Conservation (phyloP, 179 eudicot species). For the Nepenthes alata region DNA sequence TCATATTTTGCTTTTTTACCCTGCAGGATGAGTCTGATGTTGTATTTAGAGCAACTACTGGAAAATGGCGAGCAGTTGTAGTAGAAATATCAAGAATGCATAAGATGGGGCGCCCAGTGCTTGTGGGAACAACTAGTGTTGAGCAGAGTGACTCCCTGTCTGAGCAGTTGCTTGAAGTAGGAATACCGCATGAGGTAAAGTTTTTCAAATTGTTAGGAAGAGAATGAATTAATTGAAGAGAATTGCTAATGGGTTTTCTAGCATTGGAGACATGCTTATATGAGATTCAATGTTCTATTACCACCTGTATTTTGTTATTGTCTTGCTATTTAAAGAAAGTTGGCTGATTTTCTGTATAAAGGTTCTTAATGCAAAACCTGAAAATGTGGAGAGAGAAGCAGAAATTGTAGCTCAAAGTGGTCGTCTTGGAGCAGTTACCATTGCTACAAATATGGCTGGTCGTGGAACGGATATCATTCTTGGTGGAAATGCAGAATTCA, state of each 20-base stretch:
- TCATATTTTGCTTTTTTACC: constrained; percentile 5
- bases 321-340: constrained; percentile 6
- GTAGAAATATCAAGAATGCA: constrained; percentile 97
- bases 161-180: constrained; percentile 70
- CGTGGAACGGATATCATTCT: constrained; percentile 99
- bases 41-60: constrained; percentile 75
- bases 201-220: background rate
- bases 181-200: constrained; percentile 84
- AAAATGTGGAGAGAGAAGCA: constrained; percentile 99
- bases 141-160: constrained; percentile 94
- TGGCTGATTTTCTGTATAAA: constrained; percentile 13
- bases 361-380: constrained; percentile 99
- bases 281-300: background rate
- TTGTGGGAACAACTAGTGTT: constrained; percentile 97
- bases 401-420: constrained; percentile 99
- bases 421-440: constrained; percentile 94
- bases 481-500: constrained; percentile 99
- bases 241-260: background rate
- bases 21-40: constrained; percentile 96
- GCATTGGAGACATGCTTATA: background rate
- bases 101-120: constrained; percentile 91
- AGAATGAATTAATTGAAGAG: background rate
- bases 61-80: constrained; percentile 95
- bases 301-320: background rate
- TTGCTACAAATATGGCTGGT: constrained; percentile 99